phyloP scores from a whole-genome alignment of 108 stramenopile genomes.

The Poteriospumella lacustris region DNA sequence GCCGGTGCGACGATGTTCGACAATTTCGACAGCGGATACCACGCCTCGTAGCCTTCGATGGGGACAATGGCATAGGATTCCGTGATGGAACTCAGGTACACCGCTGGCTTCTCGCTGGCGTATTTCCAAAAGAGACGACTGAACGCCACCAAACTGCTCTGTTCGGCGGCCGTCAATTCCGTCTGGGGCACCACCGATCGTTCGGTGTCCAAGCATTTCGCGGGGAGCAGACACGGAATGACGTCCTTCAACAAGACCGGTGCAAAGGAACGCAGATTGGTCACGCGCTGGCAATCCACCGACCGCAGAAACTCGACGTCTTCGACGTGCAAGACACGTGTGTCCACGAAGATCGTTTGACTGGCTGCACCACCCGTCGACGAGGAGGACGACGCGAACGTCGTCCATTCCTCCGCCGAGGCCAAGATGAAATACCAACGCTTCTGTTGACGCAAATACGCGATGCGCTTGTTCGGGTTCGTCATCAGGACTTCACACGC shows the following conservation, averaged over 20 bases:
- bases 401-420: background rate
- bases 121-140: conserved; percentile 3
- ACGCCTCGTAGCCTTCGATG: background rate
- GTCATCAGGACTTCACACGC: background rate
- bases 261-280: background rate
- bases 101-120: background rate
- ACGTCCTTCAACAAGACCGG: background rate
- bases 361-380: too few relatives aligned
- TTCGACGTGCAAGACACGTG: background rate
- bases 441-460: too few relatives aligned
- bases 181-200: background rate
- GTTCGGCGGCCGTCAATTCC: background rate
- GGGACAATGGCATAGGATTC: background rate
- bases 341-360: background rate
- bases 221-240: background rate
- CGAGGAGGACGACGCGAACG: too few relatives aligned
- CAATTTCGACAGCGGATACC: background rate
- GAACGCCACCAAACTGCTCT: background rate
- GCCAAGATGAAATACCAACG: background rate
- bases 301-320: background rate
- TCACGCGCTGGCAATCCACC: background rate
- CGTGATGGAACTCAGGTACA: background rate
- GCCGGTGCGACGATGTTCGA: background rate
- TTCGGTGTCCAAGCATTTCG: background rate
- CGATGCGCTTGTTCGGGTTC: background rate